Evolutionary conservation across 805 yeast genomes (phyloP), one percentile per base, ranked within the genome.

Genomic region (Cyberlindnera meyerae): DNA sequence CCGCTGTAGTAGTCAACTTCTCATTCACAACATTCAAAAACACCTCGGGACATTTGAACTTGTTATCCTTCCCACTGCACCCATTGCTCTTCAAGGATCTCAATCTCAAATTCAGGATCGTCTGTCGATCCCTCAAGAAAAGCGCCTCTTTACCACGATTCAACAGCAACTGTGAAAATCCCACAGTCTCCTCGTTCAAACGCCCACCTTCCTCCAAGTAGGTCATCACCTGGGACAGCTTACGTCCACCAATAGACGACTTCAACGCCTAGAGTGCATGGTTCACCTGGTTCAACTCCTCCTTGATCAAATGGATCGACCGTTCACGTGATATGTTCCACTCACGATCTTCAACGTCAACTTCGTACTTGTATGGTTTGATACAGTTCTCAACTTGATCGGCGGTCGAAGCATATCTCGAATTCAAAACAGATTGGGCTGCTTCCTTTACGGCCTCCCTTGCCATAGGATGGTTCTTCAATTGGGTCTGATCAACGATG

Each of bases 301-400:
- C 97, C 51, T 79, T 81, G 39, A 93, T 59, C 38, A 93, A 60
- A 16, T 63, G 65, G 11, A 77, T 73, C 0, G 97, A 74, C 54
- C 84, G 94, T 22, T 84, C 94, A 42, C 85, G 76, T 26, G 96
- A 80, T 7, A 72, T 55, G 21, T 66, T 63, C 99, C 99, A 93
- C 58, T 93, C 99, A 27, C 96, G 71, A 49, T 89, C 95, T 55
- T 93, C 97, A 33, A 93, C 76, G 54, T 93, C 99, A 42, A 93
- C 89, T 55, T 93, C 99, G 58, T 90, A 93, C 63, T 93, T 93
- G 66, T 82, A 93, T 3, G 99, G 99, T 58, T 93, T 93, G 53
- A 93, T 90, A 63, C 97, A 89, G 60, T 94, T 93, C 54, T 93
- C 99, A 6, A 93, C 97, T 59, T 93, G 99, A 58, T 94, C 99